Conservation (phyloP, 2,329 filamentous ascomycete genomes). For the Cercospora zeina region DNA sequence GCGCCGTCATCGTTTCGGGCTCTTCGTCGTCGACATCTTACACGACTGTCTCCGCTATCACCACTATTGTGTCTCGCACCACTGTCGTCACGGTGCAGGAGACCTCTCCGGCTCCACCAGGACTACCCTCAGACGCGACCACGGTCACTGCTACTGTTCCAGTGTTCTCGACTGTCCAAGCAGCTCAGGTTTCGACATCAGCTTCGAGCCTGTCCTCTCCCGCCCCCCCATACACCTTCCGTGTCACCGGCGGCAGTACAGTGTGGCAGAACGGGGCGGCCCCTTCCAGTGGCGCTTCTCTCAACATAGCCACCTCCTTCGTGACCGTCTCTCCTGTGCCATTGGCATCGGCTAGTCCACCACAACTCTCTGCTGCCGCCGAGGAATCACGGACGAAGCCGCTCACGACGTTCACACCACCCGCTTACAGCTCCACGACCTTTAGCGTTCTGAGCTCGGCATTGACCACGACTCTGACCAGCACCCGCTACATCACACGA, state of each 20-base stretch:
- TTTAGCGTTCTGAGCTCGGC: conserved; percentile 31
- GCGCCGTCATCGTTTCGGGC: conserved; percentile 7
- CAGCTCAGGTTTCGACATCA: conserved; percentile 6
- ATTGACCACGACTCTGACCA: conserved; percentile 34
- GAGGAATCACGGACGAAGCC: conserved; percentile 20
- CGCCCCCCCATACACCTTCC: conserved; percentile 18
- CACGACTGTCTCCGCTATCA: conserved; percentile 22
- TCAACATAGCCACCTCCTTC: conserved; percentile 31
- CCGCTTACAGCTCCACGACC: conserved; percentile 34
- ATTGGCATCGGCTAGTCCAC: conserved; percentile 5
- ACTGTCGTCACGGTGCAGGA: conserved; percentile 15
- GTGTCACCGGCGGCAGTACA: conserved; percentile 27
- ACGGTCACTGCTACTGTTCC: conserved; percentile 29
- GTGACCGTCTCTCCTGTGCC: conserved; percentile 26
- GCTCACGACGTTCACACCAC: conserved; percentile 28
- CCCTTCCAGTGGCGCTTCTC: conserved; percentile 31
- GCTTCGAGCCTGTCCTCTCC: conserved; percentile 9
- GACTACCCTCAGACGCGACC: conserved; percentile 7
- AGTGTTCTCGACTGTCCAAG: conserved; percentile 8
- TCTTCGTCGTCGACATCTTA: conserved; percentile 14
- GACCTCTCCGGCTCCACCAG: not conserved
- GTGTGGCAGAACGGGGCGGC: conserved; percentile 34
- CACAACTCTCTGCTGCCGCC: conserved; percentile 1
- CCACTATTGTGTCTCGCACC: conserved; percentile 21
- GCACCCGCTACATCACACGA: conserved; percentile 34